A percentile compares a stretch with the other conserved stretches of the same genome.
phyloP scores from a whole-genome alignment of 2,329 filamentous ascomycete species.

The Paraphoma chrysanthemicola region DNA sequence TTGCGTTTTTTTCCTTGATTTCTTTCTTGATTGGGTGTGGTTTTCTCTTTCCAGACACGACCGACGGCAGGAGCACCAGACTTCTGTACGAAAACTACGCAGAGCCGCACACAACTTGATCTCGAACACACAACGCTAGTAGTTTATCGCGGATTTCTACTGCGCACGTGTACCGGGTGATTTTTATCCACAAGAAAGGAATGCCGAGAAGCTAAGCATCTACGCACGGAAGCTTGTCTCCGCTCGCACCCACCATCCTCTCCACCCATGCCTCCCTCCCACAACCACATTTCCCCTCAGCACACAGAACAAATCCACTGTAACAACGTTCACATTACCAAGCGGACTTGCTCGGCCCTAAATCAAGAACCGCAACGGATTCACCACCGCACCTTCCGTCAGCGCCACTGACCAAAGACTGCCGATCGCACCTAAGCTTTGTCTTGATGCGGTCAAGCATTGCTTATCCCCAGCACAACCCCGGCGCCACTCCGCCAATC shows the following conservation, averaged over 20 bases:
- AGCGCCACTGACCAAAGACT: neutral
- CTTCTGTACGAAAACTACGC: no score
- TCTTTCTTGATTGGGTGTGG: no score
- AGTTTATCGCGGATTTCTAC: no score
- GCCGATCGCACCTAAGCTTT: neutral
- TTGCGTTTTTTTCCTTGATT: no score
- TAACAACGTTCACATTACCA: neutral
- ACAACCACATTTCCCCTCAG: no score
- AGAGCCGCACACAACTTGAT: no score
- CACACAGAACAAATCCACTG: no score
- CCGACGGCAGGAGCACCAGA: no score
- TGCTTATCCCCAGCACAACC: constrained; percentile 9
- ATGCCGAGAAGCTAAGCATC: neutral
- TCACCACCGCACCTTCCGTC: neutral
- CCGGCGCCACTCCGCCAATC: neutral
- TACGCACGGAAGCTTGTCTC: neutral
- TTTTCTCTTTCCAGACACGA: no score
- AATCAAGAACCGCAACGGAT: neutral
- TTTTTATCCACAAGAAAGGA: neutral
- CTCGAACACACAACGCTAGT: no score
- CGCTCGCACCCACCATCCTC: neutral
- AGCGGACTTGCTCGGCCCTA: neutral
- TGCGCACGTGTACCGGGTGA: no score
- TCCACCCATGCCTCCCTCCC: no score
- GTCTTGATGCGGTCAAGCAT: neutral